A percentile compares a stretch with the other conserved stretches of the same genome.
These are phyloP conservation scores for Fusarium pseudograminearum DNA, from an alignment of 2,329 filamentous ascomycete genomes.

Conservation along the genomic window DNA sequence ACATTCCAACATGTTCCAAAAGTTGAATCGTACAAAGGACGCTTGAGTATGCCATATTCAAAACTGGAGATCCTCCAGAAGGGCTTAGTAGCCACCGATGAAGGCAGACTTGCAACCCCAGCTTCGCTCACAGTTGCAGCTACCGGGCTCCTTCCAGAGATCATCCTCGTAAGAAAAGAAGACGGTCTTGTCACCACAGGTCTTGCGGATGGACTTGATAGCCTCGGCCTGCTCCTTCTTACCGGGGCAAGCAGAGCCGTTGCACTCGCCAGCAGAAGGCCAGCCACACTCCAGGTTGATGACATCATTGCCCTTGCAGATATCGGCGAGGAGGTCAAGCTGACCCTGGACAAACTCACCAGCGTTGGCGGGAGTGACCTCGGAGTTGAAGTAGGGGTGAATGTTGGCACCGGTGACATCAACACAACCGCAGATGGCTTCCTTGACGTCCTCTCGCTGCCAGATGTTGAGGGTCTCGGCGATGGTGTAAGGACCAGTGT, in stretches of 20 bases:
- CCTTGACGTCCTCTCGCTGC: conserved; percentile 69
- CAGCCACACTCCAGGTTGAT: conserved; percentile 93
- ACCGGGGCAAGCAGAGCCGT: conserved; percentile 79
- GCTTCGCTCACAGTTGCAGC: conserved; percentile 80
- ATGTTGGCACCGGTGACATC: conserved; percentile 88
- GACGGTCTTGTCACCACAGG: conserved; percentile 75
- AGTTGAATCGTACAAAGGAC: conserved; percentile 33
- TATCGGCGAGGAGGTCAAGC: conserved; percentile 74
- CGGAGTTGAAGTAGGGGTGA: conserved; percentile 92
- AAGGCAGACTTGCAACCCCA: conserved; percentile 70
- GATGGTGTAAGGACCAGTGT: conserved; percentile 81
- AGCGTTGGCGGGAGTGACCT: conserved; percentile 71
- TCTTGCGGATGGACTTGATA: conserved; percentile 75
- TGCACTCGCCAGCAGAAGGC: conserved; percentile 77
- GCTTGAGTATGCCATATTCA: conserved; percentile 40
- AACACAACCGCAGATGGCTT: conserved; percentile 75
- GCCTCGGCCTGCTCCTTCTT: conserved; percentile 75
- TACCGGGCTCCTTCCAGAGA: conserved; percentile 80
- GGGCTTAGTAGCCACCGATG: conserved; percentile 30
- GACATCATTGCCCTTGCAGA: conserved; percentile 79
- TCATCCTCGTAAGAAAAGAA: conserved; percentile 88
- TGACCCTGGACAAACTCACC: conserved; percentile 81
- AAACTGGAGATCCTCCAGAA: conserved; percentile 16
- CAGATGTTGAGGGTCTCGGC: conserved; percentile 87
- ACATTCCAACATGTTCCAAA: conserved; percentile 44